Base-by-base conservation (phyloP, 805 yeast species). In the Sungouiozyma ichnusensis region DNA sequence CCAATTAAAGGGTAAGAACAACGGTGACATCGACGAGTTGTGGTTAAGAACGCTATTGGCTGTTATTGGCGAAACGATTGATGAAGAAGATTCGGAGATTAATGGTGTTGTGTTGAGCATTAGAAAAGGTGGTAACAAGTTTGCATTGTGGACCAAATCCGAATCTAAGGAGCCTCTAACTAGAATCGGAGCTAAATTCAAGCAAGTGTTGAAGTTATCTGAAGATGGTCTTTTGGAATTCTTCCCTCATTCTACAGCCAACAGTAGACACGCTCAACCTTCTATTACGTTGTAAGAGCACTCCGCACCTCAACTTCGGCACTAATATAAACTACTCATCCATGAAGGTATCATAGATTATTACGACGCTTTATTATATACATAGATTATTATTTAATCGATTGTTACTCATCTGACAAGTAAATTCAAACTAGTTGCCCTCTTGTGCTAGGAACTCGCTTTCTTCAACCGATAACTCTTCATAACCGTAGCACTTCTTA, bases 1-100 rank as follows among this genome's bases (percentile, higher is more conserved):
- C 67, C 79, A 75, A 66, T 79, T 82, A 66, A 80, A 72, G 63
- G 73, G 76, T 48, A 81, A 74, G 50, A 24, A 24, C 29, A 64
- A 67, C 48, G 66, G 69, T 37, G 78, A 77, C 47, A 79, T 86
- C 62, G 90, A 88, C 64, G 94, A 87, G 53, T 72, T 85, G 59
- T 92, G 97, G 98, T 78, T 86, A 60, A 73, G 94, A 65, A 79
- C 88, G 40, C 72, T 92, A 58, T 75, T 92, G 54, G 80, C 94
- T 39, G 85, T 85, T 43, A 85, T 92, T 64, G 98, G 98, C 57
- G 97, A 88, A 69, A 85, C 96, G 43, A 80, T 90, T 53, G 92
- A 84, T 60, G 79, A 76, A 50, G 87, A 79, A 51, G 84, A 78
- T 44, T 76, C 82, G 60, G 90, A 86, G 68, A 92, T 92, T 51